Evolutionary conservation across 495 filamentous ascomycete genomes (phyloP), one percentile per base, ranked within the genome.

Genomic region (Alectoria sarmentosa): DNA sequence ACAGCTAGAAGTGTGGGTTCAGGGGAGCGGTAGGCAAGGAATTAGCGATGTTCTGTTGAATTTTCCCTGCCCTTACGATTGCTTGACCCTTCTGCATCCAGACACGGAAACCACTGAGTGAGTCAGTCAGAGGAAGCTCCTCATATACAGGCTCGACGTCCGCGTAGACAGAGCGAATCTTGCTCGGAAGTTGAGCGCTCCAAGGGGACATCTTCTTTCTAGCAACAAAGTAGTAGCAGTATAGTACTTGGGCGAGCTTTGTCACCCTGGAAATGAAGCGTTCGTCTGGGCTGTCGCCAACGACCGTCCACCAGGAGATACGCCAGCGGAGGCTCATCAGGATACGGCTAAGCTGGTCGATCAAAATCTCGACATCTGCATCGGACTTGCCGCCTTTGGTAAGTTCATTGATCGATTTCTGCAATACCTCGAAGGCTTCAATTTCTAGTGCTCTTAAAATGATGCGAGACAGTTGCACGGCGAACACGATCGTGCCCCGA

Each of bases 331-430:
- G 71, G 5, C 78, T 76, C 36, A 80, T 71, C 15, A 82, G 73
- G 48, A 80, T 79, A 58, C 76, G 72, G 19, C 78, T 78, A 19
- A 82, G 71, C 61, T 82, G 76, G 55, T 67, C 66, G 41, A 79
- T 69, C 73, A 80, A 79, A 58, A 77, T 74, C 2, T 76, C 77
- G 21, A 80, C 75, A 64, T 78, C 75, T 6, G 75, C 76, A 64
- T 80, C 78, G 57, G 77, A 77, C 66, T 79, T 80, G 9, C 38
- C 38, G 36, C 34, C 34, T 75, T 79, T 80, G 66, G 77, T 79
- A 66, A 80, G 78, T 65, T 80, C 80, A 72, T 80, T 80, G 61
- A 82, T 77, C 61, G 80, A 77, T 14, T 76, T 75, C 59, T 82
- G 78, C 0, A 82, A 73, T 57, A 76, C 78, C 54, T 75, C 75